Evolutionary conservation across 768 basidiomycete genomes (phyloP), one percentile per base, ranked within the genome.

Genomic region (Podaxis rugospora): DNA sequence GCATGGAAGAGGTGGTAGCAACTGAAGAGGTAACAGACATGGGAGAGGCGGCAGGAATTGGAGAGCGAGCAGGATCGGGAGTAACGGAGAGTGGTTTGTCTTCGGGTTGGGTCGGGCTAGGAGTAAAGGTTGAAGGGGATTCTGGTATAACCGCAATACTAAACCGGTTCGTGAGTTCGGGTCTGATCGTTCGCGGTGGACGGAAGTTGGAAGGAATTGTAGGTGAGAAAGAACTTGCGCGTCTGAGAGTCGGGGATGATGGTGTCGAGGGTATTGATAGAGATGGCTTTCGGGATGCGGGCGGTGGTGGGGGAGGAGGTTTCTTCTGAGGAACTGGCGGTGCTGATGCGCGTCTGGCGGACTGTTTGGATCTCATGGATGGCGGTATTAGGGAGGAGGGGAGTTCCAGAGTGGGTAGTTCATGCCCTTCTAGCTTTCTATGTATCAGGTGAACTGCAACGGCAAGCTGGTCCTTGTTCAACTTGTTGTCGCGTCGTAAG

Each of bases 381-480:
- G 72, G 72, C 16, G 74, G 72, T 47, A 73, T 66, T 2, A 78
- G 55, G 16, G 73, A 71, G 0, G 57, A n/a, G n/a, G 78, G 71
- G 23, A 77, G 66, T 27, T 66, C 62, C 35, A 61, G 32, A 9
- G 58, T 57, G 3, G 78, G 76, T 25, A 77, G 56, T 23, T 72
- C 70, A 51, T 66, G 66, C 7, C 76, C 77, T 36, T 67, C 68
- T 16, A 73, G 61, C 57, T 65, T 69, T 42, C 66, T 69, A 44
- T 73, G 70, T 21, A 75, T 69, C 25, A 78, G 66, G 64, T 78
- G 70, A 63, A 78, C 66, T 2, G 75, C 74, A 14, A 78, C 66
- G 0, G 71, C 71, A 58, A 79, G 78, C 32, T 72, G 72, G 32
- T 78, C 76, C n/a, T 66, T 63, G 16, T 73, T 74, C 10, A 79